Base-by-base conservation (phyloP, 2,329 filamentous ascomycete genomes). In the Fusarium heterosporum region DNA sequence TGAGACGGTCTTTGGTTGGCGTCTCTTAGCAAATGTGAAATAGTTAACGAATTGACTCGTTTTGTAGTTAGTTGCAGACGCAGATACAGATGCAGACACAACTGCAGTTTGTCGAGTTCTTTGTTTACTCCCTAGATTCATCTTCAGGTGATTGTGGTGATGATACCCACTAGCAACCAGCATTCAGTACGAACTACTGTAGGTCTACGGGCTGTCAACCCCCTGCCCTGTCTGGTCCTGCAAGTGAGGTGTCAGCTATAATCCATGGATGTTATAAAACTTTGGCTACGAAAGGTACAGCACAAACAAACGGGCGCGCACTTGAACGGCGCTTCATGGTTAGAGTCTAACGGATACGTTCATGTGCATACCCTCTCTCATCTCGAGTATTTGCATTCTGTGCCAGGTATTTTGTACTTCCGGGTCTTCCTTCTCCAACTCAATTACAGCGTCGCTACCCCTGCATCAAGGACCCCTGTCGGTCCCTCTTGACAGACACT, bases 381-480 rank as follows among this genome's bases (percentile, higher is more conserved):
- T 55, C 30, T 28, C 14, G 29, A 36, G 32, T 39, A 46, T 53
- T 55, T 54, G 57, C 39, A 42, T 40, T 55, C 58, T 22, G 58
- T 55, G 49, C 53, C 55, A 19, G 49, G 49, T 51, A 55, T 53
- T 39, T 68, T 28, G 49, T 51, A 55, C 59, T 39, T 68, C 32
- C 30, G 57, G 38, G 65, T 45, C 62, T 69, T 66, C 47, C 62
- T 69, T 66, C 41, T 32, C 34, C 41, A 62, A 41, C 46, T 41
- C 40, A 38, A 45, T 41, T 48, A 36, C 38, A 48, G 28, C 61
- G 19, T 58, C 55, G 46, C 42, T 70, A 22, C 69, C 70, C 70
- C 70, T 72, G 70, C 70, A 66, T 72, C n/a, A 38, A 46, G 50
- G 16, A 72, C 47, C 70, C 70, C 53, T 59, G 70, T 62, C 61